Percentiles rank a stretch among this genome's conserved stretches.
These are phyloP conservation scores for Tuber melanosporum DNA, from an alignment of 495 filamentous ascomycete species.

Conservation along the genomic window DNA sequence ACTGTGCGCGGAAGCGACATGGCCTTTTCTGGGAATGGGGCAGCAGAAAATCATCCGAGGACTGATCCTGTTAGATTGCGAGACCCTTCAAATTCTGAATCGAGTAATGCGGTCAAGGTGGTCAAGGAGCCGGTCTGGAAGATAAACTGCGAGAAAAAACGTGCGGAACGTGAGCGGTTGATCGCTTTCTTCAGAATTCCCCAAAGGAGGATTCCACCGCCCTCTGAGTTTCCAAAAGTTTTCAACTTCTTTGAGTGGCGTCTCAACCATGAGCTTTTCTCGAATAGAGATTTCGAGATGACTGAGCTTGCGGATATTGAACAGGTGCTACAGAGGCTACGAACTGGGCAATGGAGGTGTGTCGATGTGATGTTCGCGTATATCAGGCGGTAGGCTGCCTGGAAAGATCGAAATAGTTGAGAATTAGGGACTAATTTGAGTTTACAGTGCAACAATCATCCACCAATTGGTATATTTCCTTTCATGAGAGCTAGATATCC, in stretches of 20 bases:
- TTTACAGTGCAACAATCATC: conserved; percentile 43
- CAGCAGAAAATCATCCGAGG: neutral
- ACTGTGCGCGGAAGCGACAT: neutral
- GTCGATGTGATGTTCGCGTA: conserved; percentile 47
- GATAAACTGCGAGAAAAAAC: neutral
- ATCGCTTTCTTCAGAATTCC: conserved; percentile 17
- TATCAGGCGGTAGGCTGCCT: conserved; percentile 48
- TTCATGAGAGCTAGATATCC: conserved; percentile 10
- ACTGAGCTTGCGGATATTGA: conserved; percentile 46
- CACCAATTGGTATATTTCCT: conserved; percentile 46
- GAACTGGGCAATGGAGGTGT: conserved; percentile 46
- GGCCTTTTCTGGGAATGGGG: neutral
- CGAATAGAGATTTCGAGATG: conserved; percentile 37
- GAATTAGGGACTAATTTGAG: neutral
- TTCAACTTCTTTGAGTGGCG: conserved; percentile 23
- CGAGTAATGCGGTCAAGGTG: neutral
- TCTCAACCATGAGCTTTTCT: conserved; percentile 16
- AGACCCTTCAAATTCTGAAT: neutral
- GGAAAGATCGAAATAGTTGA: neutral
- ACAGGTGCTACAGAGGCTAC: conserved; percentile 42
- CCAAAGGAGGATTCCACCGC: conserved; percentile 15
- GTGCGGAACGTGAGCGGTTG: conserved; percentile 12
- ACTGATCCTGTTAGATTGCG: neutral
- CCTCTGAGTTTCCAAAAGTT: neutral
- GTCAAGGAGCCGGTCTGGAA: neutral